Conservation (phyloP, 345 rosid genomes). For the Combretum micranthum region DNA sequence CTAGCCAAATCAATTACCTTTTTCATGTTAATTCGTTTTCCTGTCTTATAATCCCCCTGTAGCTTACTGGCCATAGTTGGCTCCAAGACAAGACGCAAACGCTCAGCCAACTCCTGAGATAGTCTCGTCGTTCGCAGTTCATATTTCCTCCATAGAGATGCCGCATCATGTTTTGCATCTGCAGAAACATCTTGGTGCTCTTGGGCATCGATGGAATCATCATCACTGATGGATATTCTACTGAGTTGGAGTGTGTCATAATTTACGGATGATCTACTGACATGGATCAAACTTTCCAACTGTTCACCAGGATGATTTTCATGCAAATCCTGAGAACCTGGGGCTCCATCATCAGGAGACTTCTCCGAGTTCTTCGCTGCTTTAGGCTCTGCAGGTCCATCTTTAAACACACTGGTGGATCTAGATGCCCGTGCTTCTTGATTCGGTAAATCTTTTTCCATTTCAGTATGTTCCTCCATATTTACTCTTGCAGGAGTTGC, state of each 20-base stretch:
- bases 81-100: constrained; percentile 85
- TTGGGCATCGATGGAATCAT: constrained; percentile 26
- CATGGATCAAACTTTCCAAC: constrained; percentile 45
- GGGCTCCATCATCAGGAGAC: constrained; percentile 24
- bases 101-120: constrained; percentile 94
- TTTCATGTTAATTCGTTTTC: constrained; percentile 96
- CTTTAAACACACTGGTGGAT: constrained; percentile 20
- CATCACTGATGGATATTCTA: constrained; percentile 38
- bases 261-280: constrained; percentile 35
- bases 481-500: constrained; percentile 29
- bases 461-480: constrained; percentile 39
- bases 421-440: constrained; percentile 31
- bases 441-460: constrained; percentile 56
- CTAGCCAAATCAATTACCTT: constrained; percentile 81
- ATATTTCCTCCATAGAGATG: constrained; percentile 71
- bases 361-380: constrained; percentile 31
- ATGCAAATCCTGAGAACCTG: constrained; percentile 19
- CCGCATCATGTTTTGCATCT: constrained; percentile 34
- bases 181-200: constrained; percentile 40
- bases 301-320: constrained; percentile 25
- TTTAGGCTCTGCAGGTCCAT: constrained; percentile 32
- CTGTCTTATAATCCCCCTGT: constrained; percentile 92
- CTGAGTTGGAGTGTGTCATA: constrained; percentile 34
- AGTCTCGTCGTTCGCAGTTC: constrained; percentile 65
- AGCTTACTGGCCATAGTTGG: constrained; percentile 92